Base-by-base conservation (phyloP, 2,329 filamentous ascomycete species). In the Alternaria solani region DNA sequence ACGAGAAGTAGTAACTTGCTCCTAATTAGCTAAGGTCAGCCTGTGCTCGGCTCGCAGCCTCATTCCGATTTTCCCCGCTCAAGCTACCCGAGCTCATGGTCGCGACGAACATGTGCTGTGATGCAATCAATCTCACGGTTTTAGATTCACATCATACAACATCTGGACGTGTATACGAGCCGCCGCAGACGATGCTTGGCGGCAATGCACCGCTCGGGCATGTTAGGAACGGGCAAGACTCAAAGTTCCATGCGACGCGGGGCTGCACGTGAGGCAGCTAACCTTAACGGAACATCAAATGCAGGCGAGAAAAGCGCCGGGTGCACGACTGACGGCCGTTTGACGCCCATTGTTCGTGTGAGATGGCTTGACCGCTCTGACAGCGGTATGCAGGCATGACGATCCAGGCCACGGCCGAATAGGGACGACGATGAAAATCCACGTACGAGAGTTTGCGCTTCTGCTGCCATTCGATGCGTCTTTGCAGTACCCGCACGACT, bases 1-100 rank as follows among this genome's bases (percentile, higher is more conserved):
- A 83, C 51, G 82, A 83, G 38, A 87, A 87, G 80, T 92, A 93
- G 78, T 93, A 94, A 28, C 88, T 90, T 72, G 86, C 90, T 70
- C 90, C 91, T 93, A 66, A 72, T 76, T 71, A 71, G 69, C 62
- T 69, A 67, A 70, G 25, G 56, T 56, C 43, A 57, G 70, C 72
- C 59, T 69, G 68, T 61, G 65, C 43, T 47, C 39, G 42, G 41
- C 43, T 46, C 46, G 11, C 34, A 47, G 28, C 34, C 49, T 58
- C 23, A n/a, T 51, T 56, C 62, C 64, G 61, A 58, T 48, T 59
- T 55, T 44, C 39, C 51, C 65, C 66, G 64, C 51, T 52, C 23
- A 41, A 43, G 20, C 14, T 4, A 11, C 9, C 4, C 7, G 30
- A 51, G 18, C 16, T 18, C 23, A 28, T 41, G 36, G 20, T 32